Evolutionary conservation across 83 land plant species (phyloP).

Genomic region (Picea abies): DNA sequence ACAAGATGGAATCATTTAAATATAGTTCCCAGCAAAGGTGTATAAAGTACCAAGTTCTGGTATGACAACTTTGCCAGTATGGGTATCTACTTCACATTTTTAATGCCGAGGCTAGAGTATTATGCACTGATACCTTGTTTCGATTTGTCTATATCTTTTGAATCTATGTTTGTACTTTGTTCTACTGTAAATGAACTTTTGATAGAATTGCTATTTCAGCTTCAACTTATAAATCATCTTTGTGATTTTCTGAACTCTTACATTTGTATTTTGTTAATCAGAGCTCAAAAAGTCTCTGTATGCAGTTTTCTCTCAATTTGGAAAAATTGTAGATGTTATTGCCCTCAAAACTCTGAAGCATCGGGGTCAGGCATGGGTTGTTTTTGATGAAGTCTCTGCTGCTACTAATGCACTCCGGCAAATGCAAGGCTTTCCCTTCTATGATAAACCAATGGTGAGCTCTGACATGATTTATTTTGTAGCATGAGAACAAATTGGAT

Average conservation of each 20-base stretch:
- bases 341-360: slow-evolving; percentile 92
- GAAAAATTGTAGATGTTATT: slow-evolving; percentile 87
- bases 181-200: background rate
- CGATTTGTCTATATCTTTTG: background rate
- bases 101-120: background rate
- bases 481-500: background rate
- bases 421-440: slow-evolving; percentile 97
- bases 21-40: background rate
- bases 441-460: slow-evolving; percentile 89
- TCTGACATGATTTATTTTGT: slow-evolving; percentile 1
- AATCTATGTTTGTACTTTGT: background rate
- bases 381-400: no score
- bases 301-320: slow-evolving; percentile 94
- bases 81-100: background rate
- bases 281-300: slow-evolving; percentile 83
- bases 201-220: background rate
- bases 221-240: background rate
- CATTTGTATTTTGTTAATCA: slow-evolving; percentile 22
- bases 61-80: background rate
- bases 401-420: no score
- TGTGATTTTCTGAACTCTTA: background rate
- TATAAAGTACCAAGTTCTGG: background rate
- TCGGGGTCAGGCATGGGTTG: slow-evolving; percentile 95
- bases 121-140: background rate
- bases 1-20: background rate